Conservation (phyloP, 1,139 yeast species). For the Spencermartinsiella ligniputridi region DNA sequence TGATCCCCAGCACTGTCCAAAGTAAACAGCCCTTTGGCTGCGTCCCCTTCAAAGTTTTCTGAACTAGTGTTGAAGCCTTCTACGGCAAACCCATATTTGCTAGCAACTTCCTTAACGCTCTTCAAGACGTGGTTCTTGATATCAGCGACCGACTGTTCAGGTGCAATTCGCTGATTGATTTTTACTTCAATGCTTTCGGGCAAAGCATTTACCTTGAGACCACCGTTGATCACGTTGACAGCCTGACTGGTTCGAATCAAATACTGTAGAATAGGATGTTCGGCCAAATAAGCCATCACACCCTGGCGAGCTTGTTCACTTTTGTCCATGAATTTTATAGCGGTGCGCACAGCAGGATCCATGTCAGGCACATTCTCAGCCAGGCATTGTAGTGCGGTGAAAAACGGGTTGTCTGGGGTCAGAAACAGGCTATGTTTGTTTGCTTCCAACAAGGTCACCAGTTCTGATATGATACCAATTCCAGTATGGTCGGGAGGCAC, state of each 20-base stretch:
- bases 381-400: constrained; percentile 43
- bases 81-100: constrained; percentile 41
- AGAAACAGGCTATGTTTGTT: constrained; percentile 46
- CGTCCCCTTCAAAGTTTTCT: neutral
- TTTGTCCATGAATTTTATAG: constrained; percentile 12
- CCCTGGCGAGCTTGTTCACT: constrained; percentile 10
- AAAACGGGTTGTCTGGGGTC: constrained; percentile 45
- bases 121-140: constrained; percentile 38
- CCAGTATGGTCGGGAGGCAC: constrained; percentile 69
- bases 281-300: constrained; percentile 11
- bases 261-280: constrained; percentile 31
- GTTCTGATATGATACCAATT: constrained; percentile 62
- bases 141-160: constrained; percentile 42
- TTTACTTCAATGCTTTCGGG: constrained; percentile 56
- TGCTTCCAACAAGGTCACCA: constrained; percentile 47
- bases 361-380: constrained; percentile 39
- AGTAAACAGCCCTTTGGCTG: constrained; percentile 39
- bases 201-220: constrained; percentile 60
- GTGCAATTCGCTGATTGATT: constrained; percentile 53
- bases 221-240: constrained; percentile 55
- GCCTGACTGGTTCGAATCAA: constrained; percentile 59
- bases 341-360: constrained; percentile 15
- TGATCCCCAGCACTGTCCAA: constrained; percentile 28
- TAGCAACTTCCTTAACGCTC: constrained; percentile 40
- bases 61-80: constrained; percentile 8